Evolutionary conservation across 129 eudicot genomes (phyloP).

Genomic region (Centella asiatica): DNA sequence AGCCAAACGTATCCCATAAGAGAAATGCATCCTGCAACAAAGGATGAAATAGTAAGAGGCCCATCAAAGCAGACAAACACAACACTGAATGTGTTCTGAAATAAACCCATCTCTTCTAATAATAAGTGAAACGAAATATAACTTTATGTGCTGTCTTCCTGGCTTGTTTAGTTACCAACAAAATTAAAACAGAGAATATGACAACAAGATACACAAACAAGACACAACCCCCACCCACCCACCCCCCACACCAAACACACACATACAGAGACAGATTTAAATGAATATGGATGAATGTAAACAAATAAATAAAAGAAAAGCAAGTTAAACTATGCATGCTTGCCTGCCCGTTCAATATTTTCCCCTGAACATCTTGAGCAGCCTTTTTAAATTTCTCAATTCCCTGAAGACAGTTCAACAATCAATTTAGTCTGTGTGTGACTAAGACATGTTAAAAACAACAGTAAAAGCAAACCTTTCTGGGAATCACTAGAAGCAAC

Average conservation of each 20-base stretch:
- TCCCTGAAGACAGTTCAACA: conserved; percentile 42
- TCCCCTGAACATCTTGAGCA: conserved; percentile 74
- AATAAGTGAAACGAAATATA: not conserved
- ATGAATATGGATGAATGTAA: no score
- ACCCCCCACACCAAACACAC: not conserved
- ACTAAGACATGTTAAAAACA: not conserved
- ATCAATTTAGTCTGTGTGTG: conserved; percentile 1
- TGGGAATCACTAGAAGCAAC: not conserved
- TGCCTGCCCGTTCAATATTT: conserved; percentile 73
- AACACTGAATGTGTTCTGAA: not conserved
- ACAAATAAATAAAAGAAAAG: not conserved
- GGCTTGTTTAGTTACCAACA: not conserved
- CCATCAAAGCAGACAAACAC: conserved; percentile 4
- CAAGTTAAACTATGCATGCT: conserved; percentile 10
- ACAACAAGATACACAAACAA: no score
- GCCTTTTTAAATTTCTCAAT: conserved; percentile 90
- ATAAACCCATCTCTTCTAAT: not conserved
- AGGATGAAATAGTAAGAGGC: conserved; percentile 6
- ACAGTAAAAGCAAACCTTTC: not conserved
- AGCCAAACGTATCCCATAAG: conserved; percentile 94
- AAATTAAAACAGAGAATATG: no score
- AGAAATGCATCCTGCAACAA: conserved; percentile 89
- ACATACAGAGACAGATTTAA: not conserved
- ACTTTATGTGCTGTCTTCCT: not conserved
- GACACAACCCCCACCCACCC: no score